These are phyloP conservation scores for Chaetomium olivaceum DNA, from an alignment of 2,329 filamentous ascomycete genomes.

Conservation along the genomic window DNA sequence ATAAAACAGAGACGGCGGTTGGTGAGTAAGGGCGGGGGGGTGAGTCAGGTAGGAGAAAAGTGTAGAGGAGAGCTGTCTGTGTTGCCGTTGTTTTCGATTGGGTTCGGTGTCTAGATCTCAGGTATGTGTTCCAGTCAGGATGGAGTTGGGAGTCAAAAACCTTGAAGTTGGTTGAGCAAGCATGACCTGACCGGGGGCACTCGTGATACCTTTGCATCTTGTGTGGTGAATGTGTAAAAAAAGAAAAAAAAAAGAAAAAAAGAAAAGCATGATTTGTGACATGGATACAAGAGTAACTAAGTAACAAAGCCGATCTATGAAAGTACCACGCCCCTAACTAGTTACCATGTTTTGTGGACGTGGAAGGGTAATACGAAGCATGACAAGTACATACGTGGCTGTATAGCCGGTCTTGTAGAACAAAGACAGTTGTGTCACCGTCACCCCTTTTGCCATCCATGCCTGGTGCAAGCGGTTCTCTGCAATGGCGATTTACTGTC, in stretches of 20 bases:
- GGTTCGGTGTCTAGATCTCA: constrained; percentile 9
- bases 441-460: neutral
- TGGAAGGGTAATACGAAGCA: neutral
- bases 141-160: constrained; percentile 12
- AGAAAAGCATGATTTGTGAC: neutral
- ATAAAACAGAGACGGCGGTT: neutral
- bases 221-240: neutral
- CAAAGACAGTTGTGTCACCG: neutral
- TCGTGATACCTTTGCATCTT: neutral
- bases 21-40: neutral
- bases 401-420: neutral
- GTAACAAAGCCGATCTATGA: neutral
- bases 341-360: neutral
- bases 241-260: too few relatives aligned
- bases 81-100: neutral
- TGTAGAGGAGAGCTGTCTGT: neutral
- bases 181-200: neutral
- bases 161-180: neutral
- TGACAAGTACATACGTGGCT: neutral
- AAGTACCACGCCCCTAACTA: neutral
- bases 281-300: neutral
- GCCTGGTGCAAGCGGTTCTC: neutral
- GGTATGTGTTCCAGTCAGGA: neutral
- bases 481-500: neutral
- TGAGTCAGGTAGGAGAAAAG: too few relatives aligned